Percentiles rank a stretch among this genome's conserved stretches.
Evolutionary conservation across 1,284 basidiomycete species (phyloP).

Genomic region (Takashimella koratensis): DNA sequence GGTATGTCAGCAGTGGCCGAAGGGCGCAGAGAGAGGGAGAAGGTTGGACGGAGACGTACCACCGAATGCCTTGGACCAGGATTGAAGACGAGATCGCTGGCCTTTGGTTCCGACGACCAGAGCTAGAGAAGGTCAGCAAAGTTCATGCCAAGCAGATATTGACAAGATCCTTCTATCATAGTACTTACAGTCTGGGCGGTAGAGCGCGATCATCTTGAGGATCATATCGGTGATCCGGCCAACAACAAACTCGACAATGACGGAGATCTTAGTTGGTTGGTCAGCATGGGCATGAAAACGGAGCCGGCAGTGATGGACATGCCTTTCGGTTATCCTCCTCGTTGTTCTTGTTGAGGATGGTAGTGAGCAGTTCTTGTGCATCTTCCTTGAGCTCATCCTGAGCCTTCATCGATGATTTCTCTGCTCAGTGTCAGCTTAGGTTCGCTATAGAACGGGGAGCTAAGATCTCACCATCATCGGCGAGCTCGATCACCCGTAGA

Average conservation of each 20-base stretch:
- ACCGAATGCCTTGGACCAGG: conserved; percentile 59
- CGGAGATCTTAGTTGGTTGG: conserved; percentile 60
- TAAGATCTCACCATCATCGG: conserved; percentile 60
- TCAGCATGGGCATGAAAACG: not conserved
- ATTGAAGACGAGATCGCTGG: conserved; percentile 58
- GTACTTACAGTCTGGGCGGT: conserved; percentile 74
- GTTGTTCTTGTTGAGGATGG: conserved; percentile 74
- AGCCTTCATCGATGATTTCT: conserved; percentile 55
- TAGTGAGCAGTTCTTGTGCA: conserved; percentile 75
- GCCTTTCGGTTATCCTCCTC: conserved; percentile 77
- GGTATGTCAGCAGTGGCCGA: too few relatives aligned
- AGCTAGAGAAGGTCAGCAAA: conserved; percentile 41
- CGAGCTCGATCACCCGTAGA: conserved; percentile 81
- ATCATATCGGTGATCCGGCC: conserved; percentile 85
- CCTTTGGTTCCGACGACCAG: conserved; percentile 90
- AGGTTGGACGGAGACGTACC: too few relatives aligned
- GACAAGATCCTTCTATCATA: too few relatives aligned
- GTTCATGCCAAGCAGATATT: not conserved
- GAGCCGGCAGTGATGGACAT: conserved; percentile 10
- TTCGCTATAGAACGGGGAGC: not conserved
- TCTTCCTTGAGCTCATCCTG: conserved; percentile 83
- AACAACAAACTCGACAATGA: conserved; percentile 91
- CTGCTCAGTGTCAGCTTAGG: conserved; percentile 37
- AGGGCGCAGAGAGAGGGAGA: too few relatives aligned
- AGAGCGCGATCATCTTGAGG: conserved; percentile 87